A percentile compares a stretch with the other conserved stretches of the same genome.
These are phyloP conservation scores for Mesembryanthemum crystallinum DNA, from an alignment of 148 eudicot species.

Conservation along the genomic window DNA sequence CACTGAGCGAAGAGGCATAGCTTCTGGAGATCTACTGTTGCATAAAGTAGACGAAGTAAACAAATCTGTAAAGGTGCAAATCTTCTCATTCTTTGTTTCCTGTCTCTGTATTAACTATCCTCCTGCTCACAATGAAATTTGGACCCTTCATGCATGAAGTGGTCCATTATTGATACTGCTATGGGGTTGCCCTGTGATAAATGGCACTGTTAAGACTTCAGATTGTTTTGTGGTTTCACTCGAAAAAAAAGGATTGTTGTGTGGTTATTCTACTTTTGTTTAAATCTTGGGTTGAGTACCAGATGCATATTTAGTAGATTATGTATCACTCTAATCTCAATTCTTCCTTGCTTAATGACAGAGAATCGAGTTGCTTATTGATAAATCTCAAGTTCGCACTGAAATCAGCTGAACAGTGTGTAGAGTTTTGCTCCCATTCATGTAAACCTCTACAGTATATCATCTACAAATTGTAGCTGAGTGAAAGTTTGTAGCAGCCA, in stretches of 20 bases:
- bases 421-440: too few species aligned
- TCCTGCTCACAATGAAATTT: too few species aligned
- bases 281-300: neutral
- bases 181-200: neutral
- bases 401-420: conserved; percentile 13
- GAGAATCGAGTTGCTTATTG: conserved; percentile 71
- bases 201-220: neutral
- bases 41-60: conserved; percentile 70
- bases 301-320: neutral
- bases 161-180: too few species aligned
- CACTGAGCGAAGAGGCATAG: conserved; percentile 40
- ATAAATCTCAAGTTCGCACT: conserved; percentile 38
- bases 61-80: conserved; percentile 65
- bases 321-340: neutral
- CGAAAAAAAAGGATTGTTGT: too few species aligned
- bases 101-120: neutral
- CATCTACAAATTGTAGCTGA: too few species aligned
- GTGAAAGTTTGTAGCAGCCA: too few species aligned
- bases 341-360: conserved; percentile 30
- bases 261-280: too few species aligned
- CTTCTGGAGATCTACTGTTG: conserved; percentile 51
- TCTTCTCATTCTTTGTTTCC: neutral
- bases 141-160: too few species aligned
- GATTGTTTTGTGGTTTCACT: too few species aligned
- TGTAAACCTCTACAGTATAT: too few species aligned